Evolutionary conservation across 176 grass and related monocot species (phyloP).

Genomic region (Triticum timopheevii): DNA sequence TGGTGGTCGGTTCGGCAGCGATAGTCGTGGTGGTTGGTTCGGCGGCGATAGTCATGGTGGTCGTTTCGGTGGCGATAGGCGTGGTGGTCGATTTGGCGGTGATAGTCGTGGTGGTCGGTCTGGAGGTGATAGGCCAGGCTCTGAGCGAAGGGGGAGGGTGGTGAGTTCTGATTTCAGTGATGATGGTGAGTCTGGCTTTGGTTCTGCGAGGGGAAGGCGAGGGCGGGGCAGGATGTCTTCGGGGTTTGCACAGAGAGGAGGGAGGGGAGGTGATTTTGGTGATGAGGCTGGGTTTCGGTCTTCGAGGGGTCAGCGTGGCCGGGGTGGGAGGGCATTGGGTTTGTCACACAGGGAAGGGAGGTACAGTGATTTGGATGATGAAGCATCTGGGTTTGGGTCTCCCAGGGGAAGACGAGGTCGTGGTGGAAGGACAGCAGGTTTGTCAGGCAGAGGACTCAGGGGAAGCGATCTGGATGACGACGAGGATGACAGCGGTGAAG

Average conservation of each 20-base stretch:
- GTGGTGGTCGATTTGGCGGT: neutral
- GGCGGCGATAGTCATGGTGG: neutral
- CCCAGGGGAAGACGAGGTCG: slow-evolving; percentile 13
- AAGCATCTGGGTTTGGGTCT: slow-evolving; percentile 27
- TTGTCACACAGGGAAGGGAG: slow-evolving; percentile 33
- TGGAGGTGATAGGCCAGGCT: neutral
- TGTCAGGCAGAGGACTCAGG: slow-evolving; percentile 12
- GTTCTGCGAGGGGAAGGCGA: slow-evolving; percentile 46
- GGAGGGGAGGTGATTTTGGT: slow-evolving; percentile 36
- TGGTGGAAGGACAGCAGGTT: slow-evolving; percentile 3
- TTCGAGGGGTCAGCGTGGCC: slow-evolving; percentile 23
- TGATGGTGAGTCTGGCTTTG: slow-evolving; percentile 38
- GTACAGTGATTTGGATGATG: slow-evolving; percentile 49
- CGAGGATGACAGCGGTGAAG: slow-evolving; percentile 3
- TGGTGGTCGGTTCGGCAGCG: neutral
- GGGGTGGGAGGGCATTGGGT: neutral
- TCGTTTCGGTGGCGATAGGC: slow-evolving; percentile 36
- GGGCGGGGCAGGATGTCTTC: slow-evolving; percentile 27
- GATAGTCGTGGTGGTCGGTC: neutral
- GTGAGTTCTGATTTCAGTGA: slow-evolving; percentile 27
- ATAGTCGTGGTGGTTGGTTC: neutral
- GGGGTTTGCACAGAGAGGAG: slow-evolving; percentile 36
- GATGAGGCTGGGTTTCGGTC: slow-evolving; percentile 39
- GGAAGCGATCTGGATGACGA: slow-evolving; percentile 35
- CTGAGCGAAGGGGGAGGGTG: slow-evolving; percentile 41